A percentile compares a stretch with the other conserved stretches of the same genome.
These are phyloP conservation scores for Citrus maxima DNA, from an alignment of 345 rosid species.

Conservation along the genomic window DNA sequence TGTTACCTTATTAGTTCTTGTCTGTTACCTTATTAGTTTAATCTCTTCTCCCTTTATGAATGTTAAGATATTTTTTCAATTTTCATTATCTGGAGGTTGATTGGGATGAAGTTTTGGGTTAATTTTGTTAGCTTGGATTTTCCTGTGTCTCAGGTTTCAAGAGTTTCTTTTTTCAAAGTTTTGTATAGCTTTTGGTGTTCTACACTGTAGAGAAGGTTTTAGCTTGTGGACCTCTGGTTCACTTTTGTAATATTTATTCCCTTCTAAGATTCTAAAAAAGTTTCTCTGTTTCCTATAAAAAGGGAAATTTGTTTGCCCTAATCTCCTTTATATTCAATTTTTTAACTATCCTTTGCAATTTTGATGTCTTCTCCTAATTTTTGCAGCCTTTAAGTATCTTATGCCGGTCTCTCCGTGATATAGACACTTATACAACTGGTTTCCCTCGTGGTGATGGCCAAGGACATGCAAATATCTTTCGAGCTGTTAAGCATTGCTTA, in stretches of 20 bases:
- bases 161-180: too few relatives aligned
- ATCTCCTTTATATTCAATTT: too few relatives aligned
- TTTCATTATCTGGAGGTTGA: not conserved
- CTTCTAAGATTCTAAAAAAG: too few relatives aligned
- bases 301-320: too few relatives aligned
- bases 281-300: not conserved
- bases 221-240: too few relatives aligned
- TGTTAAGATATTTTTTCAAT: not conserved
- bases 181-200: too few relatives aligned
- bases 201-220: too few relatives aligned
- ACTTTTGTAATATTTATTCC: too few relatives aligned
- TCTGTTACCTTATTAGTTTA: not conserved
- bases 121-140: too few relatives aligned
- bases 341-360: not conserved
- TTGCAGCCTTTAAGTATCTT: constrained; percentile 94
- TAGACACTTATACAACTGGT: constrained; percentile 74
- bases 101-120: too few relatives aligned
- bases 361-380: constrained; percentile 15
- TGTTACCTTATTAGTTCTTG: not conserved
- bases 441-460: constrained; percentile 83
- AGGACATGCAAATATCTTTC: constrained; percentile 85
- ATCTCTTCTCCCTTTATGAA: not conserved
- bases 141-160: too few relatives aligned
- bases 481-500: constrained; percentile 86
- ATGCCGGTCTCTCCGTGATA: constrained; percentile 77